Evolutionary conservation across 495 filamentous ascomycete genomes (phyloP).

Genomic region (Lineolata rhizophorae): DNA sequence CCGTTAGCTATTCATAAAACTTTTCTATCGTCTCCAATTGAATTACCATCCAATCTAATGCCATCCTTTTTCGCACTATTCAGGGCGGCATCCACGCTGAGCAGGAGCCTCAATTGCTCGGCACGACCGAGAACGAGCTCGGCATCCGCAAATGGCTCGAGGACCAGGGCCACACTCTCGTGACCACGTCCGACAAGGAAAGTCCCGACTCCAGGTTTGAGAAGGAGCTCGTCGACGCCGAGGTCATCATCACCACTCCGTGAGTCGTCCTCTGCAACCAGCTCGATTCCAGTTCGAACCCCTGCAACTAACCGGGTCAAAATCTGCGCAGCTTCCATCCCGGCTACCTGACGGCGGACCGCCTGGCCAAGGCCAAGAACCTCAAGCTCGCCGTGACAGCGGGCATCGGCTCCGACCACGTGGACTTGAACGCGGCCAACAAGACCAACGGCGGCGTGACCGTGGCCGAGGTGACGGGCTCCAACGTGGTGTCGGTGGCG

Average conservation of each 20-base stretch:
- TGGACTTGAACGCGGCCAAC: constrained; percentile 94
- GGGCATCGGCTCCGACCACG: constrained; percentile 94
- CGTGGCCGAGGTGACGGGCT: constrained; percentile 86
- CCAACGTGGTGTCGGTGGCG: constrained; percentile 24
- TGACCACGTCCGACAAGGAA: constrained; percentile 96
- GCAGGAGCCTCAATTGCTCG: constrained; percentile 68
- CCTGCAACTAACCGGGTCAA: constrained; percentile 1
- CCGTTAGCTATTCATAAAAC: too few relatives aligned
- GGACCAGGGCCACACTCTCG: constrained; percentile 79
- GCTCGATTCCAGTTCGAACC: constrained; percentile 2
- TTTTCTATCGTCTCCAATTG: too few relatives aligned
- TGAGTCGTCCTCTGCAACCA: constrained; percentile 27
- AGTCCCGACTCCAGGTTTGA: constrained; percentile 86
- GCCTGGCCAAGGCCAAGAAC: constrained; percentile 94
- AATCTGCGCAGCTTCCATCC: constrained; percentile 63
- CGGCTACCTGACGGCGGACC: constrained; percentile 90
- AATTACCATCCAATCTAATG: too few relatives aligned
- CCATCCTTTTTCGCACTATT: too few relatives aligned
- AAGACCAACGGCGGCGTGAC: constrained; percentile 95
- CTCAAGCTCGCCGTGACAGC: constrained; percentile 88
- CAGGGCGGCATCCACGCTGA: constrained; percentile 47
- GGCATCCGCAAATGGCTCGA: constrained; percentile 93
- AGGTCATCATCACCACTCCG: constrained; percentile 98
- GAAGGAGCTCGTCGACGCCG: constrained; percentile 83
- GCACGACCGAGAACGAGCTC: constrained; percentile 95